Conservation (phyloP, 2,329 filamentous ascomycete genomes). For the Neofusicoccum umdonicola region DNA sequence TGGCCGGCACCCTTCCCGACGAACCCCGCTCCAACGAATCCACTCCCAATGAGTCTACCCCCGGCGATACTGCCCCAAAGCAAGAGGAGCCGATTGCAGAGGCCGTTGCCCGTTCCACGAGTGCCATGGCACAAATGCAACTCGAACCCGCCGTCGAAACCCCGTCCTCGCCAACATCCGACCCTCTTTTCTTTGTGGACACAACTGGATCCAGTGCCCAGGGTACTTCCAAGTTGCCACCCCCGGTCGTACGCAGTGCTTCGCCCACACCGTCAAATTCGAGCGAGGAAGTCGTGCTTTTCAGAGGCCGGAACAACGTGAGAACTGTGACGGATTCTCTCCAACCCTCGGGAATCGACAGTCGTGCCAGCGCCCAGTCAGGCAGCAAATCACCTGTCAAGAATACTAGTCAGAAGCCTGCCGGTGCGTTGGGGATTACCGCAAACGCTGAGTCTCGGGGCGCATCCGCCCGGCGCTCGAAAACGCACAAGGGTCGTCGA, state of each 20-base stretch:
- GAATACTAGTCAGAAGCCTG: background rate
- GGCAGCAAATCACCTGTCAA: background rate
- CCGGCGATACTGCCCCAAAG: slow-evolving; percentile 17
- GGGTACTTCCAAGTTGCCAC: background rate
- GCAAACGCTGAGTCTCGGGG: too few species aligned
- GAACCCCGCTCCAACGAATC: background rate
- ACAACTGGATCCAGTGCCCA: slow-evolving; percentile 2
- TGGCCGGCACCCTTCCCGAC: slow-evolving; percentile 26
- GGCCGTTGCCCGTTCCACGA: slow-evolving; percentile 20
- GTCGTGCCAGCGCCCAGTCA: background rate
- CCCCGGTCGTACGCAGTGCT: slow-evolving; percentile 33
- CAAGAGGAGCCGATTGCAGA: slow-evolving; percentile 16
- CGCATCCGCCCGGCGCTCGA: background rate
- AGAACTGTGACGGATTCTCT: slow-evolving; percentile 6
- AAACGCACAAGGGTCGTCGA: background rate
- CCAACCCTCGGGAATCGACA: background rate
- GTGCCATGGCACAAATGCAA: slow-evolving; percentile 31
- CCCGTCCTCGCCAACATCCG: background rate
- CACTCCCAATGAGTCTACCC: background rate
- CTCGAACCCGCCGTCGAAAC: background rate
- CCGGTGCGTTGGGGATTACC: background rate
- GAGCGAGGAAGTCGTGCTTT: slow-evolving; percentile 67
- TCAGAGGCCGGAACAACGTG: slow-evolving; percentile 29
- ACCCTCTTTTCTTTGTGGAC: slow-evolving; percentile 14
- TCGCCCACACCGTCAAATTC: slow-evolving; percentile 54